Evolutionary conservation across 2,329 filamentous ascomycete genomes (phyloP), one percentile per base, ranked within the genome.

Genomic region (Neocatenulostroma microsporum): DNA sequence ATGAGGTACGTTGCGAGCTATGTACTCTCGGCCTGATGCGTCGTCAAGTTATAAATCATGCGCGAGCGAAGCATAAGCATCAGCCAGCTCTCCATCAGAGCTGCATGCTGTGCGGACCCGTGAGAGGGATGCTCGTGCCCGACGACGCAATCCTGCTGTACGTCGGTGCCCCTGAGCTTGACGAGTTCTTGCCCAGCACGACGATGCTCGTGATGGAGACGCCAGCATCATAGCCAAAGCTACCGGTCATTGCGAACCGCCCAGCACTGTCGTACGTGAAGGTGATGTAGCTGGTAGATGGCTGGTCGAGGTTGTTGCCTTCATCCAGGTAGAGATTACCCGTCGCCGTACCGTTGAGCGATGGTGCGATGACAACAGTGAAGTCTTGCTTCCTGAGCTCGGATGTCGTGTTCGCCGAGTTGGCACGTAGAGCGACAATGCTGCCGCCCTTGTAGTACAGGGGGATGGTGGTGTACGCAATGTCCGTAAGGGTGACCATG

Each of bases 321-420:
- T 93, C 84, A 48, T 91, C 85, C 4, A 91, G 62, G 56, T 88
- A 91, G 39, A 91, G 64, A 34, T 69, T 66, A 0, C 85, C 85
- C 1, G 54, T 58, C 0, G 85, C 85, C 5, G 63, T 73, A 3
- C 80, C 82, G 34, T 80, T 64, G 1, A 56, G 52, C 5, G 72
- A 76, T 0, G 82, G 70, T 0, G 84, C 80, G 29, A 93, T 70
- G 23, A 89, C 52, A 34, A 93, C 63, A 54, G 80, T 72, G 62
- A 89, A 89, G 47, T 78, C 68, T 48, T 82, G 67, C 46, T 74
- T 68, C 27, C 80, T 69, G 24, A 84, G 62, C 28, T 72, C 82
- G 55, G 51, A 77, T 53, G 59, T 87, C 50, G 66, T 84, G 64
- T 76, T 77, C 21, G 73, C 71, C 10, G 67, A 66, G 26, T 64